These are phyloP conservation scores for Golubevia pallescens DNA, from an alignment of 1,284 basidiomycete genomes.

Conservation along the genomic window DNA sequence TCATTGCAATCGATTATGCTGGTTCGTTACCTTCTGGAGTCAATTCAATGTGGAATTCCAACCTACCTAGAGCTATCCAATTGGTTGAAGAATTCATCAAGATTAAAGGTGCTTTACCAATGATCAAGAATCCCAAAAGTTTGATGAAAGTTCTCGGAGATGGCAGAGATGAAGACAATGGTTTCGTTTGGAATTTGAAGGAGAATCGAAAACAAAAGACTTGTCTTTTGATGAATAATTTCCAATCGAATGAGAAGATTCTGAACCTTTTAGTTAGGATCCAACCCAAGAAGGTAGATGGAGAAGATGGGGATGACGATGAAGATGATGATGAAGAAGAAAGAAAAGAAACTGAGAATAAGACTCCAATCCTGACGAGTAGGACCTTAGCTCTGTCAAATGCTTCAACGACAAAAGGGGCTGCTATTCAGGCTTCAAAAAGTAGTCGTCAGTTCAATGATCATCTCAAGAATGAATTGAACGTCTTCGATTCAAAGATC, in stretches of 20 bases:
- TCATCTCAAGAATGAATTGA: no score
- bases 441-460: not conserved
- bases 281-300: not conserved
- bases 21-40: constrained; percentile 84
- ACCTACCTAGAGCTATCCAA: constrained; percentile 55
- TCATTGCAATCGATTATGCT: constrained; percentile 86
- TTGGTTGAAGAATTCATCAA: constrained; percentile 61
- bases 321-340: not conserved
- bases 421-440: constrained; percentile 20
- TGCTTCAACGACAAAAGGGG: constrained; percentile 28
- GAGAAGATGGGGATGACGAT: not conserved
- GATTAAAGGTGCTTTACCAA: constrained; percentile 29
- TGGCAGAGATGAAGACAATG: constrained; percentile 41
- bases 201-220: not conserved
- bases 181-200: constrained; percentile 17
- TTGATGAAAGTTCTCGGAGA: constrained; percentile 53
- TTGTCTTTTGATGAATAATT: not conserved
- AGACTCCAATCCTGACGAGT: not conserved
- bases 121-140: constrained; percentile 37
- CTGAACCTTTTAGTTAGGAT: not conserved
- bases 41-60: constrained; percentile 84
- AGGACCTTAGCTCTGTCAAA: constrained; percentile 25
- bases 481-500: no score
- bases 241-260: not conserved
- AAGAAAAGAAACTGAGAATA: not conserved